A percentile compares a stretch with the other conserved stretches of the same genome.
These are phyloP conservation scores for Cornus suecica DNA, from an alignment of 148 eudicot genomes.

Conservation along the genomic window DNA sequence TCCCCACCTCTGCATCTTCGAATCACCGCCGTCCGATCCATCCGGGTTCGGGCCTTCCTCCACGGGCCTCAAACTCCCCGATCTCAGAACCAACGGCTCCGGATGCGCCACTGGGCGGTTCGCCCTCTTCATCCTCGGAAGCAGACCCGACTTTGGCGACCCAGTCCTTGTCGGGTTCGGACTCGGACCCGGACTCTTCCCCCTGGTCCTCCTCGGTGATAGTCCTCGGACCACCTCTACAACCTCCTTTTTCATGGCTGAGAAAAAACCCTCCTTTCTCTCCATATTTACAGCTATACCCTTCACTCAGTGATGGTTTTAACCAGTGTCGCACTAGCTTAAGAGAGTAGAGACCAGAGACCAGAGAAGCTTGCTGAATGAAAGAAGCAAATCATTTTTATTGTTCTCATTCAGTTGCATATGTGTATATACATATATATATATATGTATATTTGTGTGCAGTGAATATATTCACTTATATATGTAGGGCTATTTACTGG, in stretches of 20 bases:
- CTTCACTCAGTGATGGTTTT: not conserved
- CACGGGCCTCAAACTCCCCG: constrained; percentile 37
- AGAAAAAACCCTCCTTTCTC: constrained; percentile 39
- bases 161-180: constrained; percentile 15
- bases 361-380: constrained; percentile 15
- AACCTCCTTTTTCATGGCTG: constrained; percentile 45
- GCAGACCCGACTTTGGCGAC: constrained; percentile 39
- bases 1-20: constrained; percentile 32
- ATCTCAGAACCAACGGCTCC: constrained; percentile 22
- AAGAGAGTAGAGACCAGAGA: too few relatives aligned
- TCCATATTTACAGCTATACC: constrained; percentile 26
- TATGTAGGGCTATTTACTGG: too few relatives aligned
- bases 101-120: constrained; percentile 10
- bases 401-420: not conserved
- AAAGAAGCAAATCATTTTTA: constrained; percentile 12
- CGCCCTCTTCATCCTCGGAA: constrained; percentile 23
- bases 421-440: too few relatives aligned
- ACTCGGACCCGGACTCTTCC: constrained; percentile 9
- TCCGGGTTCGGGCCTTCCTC: constrained; percentile 51
- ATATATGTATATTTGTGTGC: too few relatives aligned
- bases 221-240: constrained; percentile 43
- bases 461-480: too few relatives aligned
- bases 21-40: constrained; percentile 28
- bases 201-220: constrained; percentile 37
- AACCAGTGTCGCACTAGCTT: too few relatives aligned